Evolutionary conservation across 202 grass and related monocot species (phyloP).

Genomic region (Hordeum pubiflorum): DNA sequence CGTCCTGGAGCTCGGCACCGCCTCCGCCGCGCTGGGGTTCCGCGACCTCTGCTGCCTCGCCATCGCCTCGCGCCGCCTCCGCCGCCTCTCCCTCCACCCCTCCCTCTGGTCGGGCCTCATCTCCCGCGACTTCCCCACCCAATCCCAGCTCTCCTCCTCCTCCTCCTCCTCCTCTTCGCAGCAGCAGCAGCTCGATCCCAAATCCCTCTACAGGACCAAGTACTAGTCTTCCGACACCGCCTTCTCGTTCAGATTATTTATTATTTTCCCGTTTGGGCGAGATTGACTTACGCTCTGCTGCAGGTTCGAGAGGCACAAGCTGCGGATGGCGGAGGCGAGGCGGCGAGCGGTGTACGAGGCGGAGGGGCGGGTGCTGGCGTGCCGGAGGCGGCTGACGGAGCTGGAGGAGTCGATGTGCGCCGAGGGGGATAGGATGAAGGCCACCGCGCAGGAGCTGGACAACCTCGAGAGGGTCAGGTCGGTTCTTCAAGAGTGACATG

Average conservation of each 20-base stretch:
- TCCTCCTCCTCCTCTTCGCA: not conserved
- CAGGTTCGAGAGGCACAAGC: constrained; percentile 84
- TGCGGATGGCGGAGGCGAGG: constrained; percentile 36
- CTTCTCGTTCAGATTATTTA: not conserved
- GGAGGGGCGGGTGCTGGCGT: constrained; percentile 44
- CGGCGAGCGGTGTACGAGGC: constrained; percentile 48
- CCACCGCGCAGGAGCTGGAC: constrained; percentile 34
- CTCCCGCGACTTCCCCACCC: constrained; percentile 58
- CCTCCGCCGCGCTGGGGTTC: constrained; percentile 52
- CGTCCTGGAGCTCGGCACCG: constrained; percentile 59
- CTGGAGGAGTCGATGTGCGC: constrained; percentile 32
- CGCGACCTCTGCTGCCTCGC: constrained; percentile 81
- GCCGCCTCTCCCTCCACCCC: constrained; percentile 52
- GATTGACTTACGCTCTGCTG: not conserved
- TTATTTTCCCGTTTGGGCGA: not conserved
- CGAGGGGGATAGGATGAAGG: constrained; percentile 57
- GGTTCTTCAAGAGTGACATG: not conserved
- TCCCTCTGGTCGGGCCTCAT: constrained; percentile 57
- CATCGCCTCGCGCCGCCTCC: constrained; percentile 64
- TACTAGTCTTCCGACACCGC: not conserved
- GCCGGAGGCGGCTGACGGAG: constrained; percentile 43
- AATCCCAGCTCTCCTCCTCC: not conserved
- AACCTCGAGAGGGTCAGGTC: constrained; percentile 66
- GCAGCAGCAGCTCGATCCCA: constrained; percentile 36
- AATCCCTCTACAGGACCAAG: constrained; percentile 74